Evolutionary conservation across 2,329 filamentous ascomycete species (phyloP), one percentile per base, ranked within the genome.

Genomic region (Tolypocladium guangdongense): DNA sequence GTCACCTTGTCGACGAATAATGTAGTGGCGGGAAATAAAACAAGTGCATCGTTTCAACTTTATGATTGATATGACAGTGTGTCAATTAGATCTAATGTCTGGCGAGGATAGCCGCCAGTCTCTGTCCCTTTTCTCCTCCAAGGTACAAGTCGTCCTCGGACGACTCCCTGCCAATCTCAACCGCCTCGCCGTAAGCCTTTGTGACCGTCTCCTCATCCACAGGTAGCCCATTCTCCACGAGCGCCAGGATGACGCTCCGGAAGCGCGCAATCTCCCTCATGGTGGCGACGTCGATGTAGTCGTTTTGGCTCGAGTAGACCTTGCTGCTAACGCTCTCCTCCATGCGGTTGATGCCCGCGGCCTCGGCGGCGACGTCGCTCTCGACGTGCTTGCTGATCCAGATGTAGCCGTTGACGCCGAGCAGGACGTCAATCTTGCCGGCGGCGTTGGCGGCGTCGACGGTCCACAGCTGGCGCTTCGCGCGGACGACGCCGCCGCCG

Each of bases 331-430:
- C 87, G 60, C 77, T 84, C 72, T 99, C 93, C 68, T 97, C 93
- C 67, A 96, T 80, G 59, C 88, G 81, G 52, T 90, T 95, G 63
- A 96, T 88, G 16, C 71, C 72, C n/a, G 70, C 67, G n/a, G 74
- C 72, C 45, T 78, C 72, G 39, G 69, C 65, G 41, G 70, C 66
- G 6, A 71, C 69, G n/a, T 78, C 77, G 37, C 78, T 79, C 59
- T 88, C 84, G 8, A 87, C 74, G 62, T 95, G 90, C 73, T 89
- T 91, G 69, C 86, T 85, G 64, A 97, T 91, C 87, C 90, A 99
- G 55, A 97, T 90, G 67, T 95, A 97, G 1, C 93, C 93, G 64
- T 99, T 99, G 39, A 99, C 93, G 2, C 93, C 93, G 1, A 99
- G 76, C 51, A 96, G 80, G 8, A 97, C 83, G 65, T 96, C 89